Conservation (phyloP, 1,284 basidiomycete genomes). For the Cryptococcus sp. region DNA sequence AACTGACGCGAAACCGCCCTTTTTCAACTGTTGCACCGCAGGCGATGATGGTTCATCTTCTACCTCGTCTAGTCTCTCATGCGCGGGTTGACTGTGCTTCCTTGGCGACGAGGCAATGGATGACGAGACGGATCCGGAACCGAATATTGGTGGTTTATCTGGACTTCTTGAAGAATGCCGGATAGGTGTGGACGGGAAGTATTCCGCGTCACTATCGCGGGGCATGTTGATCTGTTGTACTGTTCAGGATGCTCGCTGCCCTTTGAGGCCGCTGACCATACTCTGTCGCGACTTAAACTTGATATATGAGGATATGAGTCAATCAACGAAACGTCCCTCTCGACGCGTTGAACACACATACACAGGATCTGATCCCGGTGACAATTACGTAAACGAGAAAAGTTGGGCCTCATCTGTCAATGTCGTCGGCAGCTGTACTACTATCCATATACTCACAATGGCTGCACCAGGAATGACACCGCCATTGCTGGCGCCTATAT, state of each 20-base stretch:
- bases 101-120: not conserved
- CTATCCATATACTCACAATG: not conserved
- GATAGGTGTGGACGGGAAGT: not conserved
- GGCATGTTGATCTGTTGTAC: too few relatives aligned
- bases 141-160: not conserved
- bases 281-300: too few relatives aligned
- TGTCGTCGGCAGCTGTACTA: not conserved
- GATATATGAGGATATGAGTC: not conserved
- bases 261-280: too few relatives aligned
- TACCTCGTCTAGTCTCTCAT: not conserved
- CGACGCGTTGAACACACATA: not conserved
- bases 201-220: not conserved
- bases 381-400: not conserved
- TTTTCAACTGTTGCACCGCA: not conserved
- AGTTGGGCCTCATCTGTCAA: not conserved
- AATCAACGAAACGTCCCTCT: not conserved
- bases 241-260: too few relatives aligned
- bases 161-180: not conserved
- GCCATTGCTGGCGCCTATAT: slow-evolving; percentile 43
- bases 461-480: not conserved
- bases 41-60: not conserved
- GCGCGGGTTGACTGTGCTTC: not conserved
- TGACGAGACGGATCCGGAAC: not conserved
- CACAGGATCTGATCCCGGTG: not conserved
- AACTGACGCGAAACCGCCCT: slow-evolving; percentile 13